Conservation (phyloP, 2,329 filamentous ascomycete genomes). For the Venturiaceae sp. region DNA sequence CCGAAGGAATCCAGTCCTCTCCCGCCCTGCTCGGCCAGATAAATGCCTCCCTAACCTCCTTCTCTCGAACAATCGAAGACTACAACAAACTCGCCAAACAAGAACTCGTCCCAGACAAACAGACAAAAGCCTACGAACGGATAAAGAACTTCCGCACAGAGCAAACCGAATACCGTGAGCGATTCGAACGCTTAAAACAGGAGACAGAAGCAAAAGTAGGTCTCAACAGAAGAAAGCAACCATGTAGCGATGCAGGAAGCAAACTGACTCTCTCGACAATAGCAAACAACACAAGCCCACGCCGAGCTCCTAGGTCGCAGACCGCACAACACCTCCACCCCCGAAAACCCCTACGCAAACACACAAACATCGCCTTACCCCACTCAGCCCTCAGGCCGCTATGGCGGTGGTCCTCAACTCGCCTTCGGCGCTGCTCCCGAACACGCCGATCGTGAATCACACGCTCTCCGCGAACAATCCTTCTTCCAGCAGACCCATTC, state of each 20-base stretch:
- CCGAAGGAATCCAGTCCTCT: conserved; percentile 48
- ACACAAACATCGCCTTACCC: conserved; percentile 41
- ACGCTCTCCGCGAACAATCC: conserved; percentile 79
- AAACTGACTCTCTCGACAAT: not conserved
- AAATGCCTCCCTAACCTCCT: conserved; percentile 68
- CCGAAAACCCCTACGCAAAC: conserved; percentile 81
- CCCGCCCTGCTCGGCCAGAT: conserved; percentile 63
- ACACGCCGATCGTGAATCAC: conserved; percentile 63
- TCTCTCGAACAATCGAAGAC: conserved; percentile 85
- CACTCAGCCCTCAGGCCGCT: conserved; percentile 1
- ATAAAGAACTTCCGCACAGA: conserved; percentile 79
- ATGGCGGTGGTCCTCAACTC: not conserved
- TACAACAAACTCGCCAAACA: conserved; percentile 78
- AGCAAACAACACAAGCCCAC: conserved; percentile 57
- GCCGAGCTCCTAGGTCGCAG: conserved; percentile 77
- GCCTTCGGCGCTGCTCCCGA: conserved; percentile 22
- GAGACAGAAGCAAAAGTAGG: conserved; percentile 63
- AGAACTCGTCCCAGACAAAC: conserved; percentile 83
- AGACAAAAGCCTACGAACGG: conserved; percentile 80
- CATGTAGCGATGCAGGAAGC: not conserved
- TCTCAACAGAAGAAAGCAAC: conserved; percentile 3
- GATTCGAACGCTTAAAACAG: conserved; percentile 68
- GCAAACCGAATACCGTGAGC: conserved; percentile 66
- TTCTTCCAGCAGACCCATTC: conserved; percentile 77
- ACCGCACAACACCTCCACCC: conserved; percentile 67